Base-by-base conservation (phyloP, 2,329 filamentous ascomycete genomes). In the Chrysoporthe austroafricana region DNA sequence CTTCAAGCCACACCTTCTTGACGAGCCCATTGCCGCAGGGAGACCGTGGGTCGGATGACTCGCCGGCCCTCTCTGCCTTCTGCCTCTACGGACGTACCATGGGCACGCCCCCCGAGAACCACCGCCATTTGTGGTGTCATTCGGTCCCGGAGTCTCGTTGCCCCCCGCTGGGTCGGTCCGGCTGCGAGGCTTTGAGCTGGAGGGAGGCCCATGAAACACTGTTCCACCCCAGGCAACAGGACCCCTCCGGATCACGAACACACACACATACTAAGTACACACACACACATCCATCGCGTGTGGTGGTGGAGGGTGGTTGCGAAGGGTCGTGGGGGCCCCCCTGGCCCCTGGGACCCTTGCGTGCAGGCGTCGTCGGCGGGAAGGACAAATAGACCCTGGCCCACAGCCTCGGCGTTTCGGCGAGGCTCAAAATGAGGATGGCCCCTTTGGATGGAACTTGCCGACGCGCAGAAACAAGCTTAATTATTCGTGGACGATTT, bases 401-500 rank as follows among this genome's bases (percentile, higher is more conserved):
- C 54, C 54, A 36, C 54, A 36, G 8, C 21, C 39, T 43, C 56
- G 56, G 56, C 16, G 36, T 56, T 36, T 57, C 54, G 54, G 54
- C 54, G 54, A 57, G 54, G 54, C 54, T 57, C 54, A 21, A 57
- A 13, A 11, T 57, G 34, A 36, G 16, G 5, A 3, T 62, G 16
- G 13, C 26, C 21, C 48, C 18, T 54, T 39, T 42, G 60, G 16
- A 48, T 62, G 57, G 46, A 48, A 39, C 58, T 48, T 64, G 62
- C 56, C 56, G 62, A 42, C 66, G 60, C 52, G 34, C 32, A 39
- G 63, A 65, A 67, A 67, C 67, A 69, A 69, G 67, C 67, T 69
- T 69, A 69, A 67, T 69, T 67, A 67, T 69, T 67, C 64, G 64
- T 67, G 56, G 67, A 63, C 56, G 44, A 54, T 63, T 61, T 64